These are phyloP conservation scores for Nephelium lappaceum DNA, from an alignment of 345 rosid genomes.

Conservation along the genomic window DNA sequence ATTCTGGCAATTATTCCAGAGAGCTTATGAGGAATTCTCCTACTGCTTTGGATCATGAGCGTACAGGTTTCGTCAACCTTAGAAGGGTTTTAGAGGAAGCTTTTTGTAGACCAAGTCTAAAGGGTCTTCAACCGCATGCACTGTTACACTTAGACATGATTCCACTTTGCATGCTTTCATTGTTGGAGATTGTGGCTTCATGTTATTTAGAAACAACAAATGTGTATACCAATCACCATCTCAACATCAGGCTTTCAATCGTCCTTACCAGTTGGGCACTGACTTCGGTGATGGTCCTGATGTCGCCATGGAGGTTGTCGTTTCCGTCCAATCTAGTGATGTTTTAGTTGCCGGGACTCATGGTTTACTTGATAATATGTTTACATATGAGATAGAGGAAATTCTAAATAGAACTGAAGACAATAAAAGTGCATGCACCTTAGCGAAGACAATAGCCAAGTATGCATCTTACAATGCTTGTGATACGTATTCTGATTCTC, in stretches of 20 bases:
- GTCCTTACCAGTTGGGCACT: constrained; percentile 24
- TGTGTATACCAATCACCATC: constrained; percentile 11
- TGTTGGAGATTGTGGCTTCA: constrained; percentile 29
- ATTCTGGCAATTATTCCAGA: constrained; percentile 16
- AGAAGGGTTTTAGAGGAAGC: constrained; percentile 16
- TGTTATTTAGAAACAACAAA: neutral
- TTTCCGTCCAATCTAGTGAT: constrained; percentile 20
- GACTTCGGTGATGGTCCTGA: neutral
- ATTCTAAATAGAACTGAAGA: neutral
- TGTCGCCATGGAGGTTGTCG: neutral
- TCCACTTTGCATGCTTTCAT: constrained; percentile 12
- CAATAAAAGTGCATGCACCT: neutral
- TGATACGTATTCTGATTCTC: neutral
- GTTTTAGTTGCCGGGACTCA: constrained; percentile 24
- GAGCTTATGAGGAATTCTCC: constrained; percentile 23
- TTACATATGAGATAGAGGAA: neutral
- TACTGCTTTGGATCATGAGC: neutral
- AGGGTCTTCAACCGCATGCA: constrained; percentile 28
- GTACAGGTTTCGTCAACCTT: neutral
- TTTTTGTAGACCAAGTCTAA: neutral
- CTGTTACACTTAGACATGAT: constrained; percentile 8
- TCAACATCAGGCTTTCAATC: constrained; percentile 22
- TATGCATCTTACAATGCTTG: neutral
- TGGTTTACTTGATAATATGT: neutral
- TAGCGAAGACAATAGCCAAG: neutral